Conservation (phyloP, 2,329 filamentous ascomycete species). For the Sclerotinia borealis region DNA sequence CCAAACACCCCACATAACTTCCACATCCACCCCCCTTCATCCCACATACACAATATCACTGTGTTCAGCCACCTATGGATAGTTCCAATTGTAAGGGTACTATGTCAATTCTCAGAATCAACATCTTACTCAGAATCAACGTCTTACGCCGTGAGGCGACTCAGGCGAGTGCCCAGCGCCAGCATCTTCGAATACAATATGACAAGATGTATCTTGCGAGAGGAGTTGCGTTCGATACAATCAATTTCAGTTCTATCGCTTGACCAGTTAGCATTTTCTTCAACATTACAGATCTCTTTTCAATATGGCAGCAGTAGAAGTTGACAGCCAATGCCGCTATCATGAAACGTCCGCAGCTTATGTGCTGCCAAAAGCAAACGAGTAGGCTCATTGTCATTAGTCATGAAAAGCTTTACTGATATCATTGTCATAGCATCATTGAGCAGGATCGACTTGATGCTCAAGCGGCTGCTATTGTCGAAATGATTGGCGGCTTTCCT, state of each 20-base stretch:
- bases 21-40: neutral
- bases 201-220: neutral
- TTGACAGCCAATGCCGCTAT: neutral
- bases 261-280: neutral
- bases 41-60: neutral
- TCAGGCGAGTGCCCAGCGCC: neutral
- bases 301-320: neutral
- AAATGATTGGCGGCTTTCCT: conserved; percentile 8
- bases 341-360: conserved; percentile 5
- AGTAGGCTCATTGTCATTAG: neutral
- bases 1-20: neutral
- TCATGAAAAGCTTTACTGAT: neutral
- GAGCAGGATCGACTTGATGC: conserved; percentile 10
- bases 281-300: neutral
- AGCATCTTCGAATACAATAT: neutral
- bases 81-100: no score
- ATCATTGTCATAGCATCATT: neutral
- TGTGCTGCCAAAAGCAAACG: conserved; percentile 8
- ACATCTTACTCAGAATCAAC: neutral
- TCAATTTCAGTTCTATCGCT: neutral
- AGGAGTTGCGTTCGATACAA: neutral
- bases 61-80: neutral
- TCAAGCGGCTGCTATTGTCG: conserved; percentile 8
- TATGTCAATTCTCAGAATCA: no score
- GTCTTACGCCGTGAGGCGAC: neutral